Percentiles rank a stretch among this genome's conserved stretches.
Evolutionary conservation across 2,329 filamentous ascomycete genomes (phyloP).

Genomic region (Clonostachys chloroleuca): DNA sequence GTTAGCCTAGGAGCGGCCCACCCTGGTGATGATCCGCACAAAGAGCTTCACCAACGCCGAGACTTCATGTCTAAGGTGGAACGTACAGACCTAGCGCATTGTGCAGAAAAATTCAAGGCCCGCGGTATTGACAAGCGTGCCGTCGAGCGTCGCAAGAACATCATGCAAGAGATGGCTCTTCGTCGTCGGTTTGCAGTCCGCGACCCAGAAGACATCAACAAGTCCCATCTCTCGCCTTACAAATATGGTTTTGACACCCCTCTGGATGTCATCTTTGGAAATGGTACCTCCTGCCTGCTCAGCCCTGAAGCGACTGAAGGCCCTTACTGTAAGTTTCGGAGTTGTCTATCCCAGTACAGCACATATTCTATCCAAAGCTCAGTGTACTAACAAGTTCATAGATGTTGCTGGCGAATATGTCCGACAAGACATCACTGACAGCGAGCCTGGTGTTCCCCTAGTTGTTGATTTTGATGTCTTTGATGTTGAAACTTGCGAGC

Average conservation of each 20-base stretch:
- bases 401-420: conserved; percentile 22
- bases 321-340: conserved; percentile 27
- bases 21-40: conserved; percentile 40
- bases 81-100: conserved; percentile 38
- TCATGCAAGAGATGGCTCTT: conserved; percentile 20
- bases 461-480: conserved; percentile 37
- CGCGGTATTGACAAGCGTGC: conserved; percentile 49
- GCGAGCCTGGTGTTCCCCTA: conserved; percentile 29
- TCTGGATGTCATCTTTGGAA: conserved; percentile 26
- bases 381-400: background rate
- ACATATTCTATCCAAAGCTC: no score
- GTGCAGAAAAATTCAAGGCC: conserved; percentile 29
- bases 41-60: conserved; percentile 44
- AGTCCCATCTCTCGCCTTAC: conserved; percentile 30
- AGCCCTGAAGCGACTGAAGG: conserved; percentile 46
- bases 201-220: conserved; percentile 21
- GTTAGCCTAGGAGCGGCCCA: conserved; percentile 23
- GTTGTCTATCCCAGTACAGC: background rate
- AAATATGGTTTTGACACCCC: conserved; percentile 21
- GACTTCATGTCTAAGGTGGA: conserved; percentile 30
- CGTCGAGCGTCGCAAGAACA: conserved; percentile 38
- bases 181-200: conserved; percentile 22
- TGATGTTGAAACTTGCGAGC: conserved; percentile 32
- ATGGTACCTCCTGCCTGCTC: conserved; percentile 37
- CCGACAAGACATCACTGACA: conserved; percentile 31